These are phyloP conservation scores for Coemansia sp. DNA, from an alignment of 192 early-diverging fungal genomes.

Conservation along the genomic window DNA sequence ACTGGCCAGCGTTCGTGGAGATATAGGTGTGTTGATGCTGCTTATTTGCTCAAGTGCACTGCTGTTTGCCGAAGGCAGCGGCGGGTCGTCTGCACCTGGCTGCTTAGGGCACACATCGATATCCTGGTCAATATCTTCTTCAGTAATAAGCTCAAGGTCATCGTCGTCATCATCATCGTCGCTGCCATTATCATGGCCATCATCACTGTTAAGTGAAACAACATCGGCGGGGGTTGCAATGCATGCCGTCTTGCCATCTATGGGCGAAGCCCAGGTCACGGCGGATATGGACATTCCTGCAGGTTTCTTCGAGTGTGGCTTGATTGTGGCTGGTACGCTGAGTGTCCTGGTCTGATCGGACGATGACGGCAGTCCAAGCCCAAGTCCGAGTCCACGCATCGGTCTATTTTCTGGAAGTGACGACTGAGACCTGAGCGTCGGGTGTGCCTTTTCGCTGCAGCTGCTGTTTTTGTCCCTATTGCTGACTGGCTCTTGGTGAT, in stretches of 20 bases:
- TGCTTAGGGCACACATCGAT: background rate
- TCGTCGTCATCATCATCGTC: background rate
- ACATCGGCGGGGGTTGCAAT: background rate
- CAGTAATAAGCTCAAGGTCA: background rate
- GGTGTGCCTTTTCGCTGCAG: background rate
- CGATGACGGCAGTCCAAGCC: background rate
- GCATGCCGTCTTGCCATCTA: conserved; percentile 5
- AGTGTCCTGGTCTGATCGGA: background rate
- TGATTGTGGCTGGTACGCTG: conserved; percentile 6
- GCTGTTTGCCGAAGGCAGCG: conserved; percentile 6
- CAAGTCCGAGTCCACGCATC: background rate
- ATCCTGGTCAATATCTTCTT: background rate
- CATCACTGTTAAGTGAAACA: too few relatives aligned
- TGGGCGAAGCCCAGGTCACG: conserved; percentile 26
- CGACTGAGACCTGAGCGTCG: background rate
- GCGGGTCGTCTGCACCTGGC: background rate
- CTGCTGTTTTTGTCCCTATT: background rate
- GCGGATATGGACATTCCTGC: conserved; percentile 11
- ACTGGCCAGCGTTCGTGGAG: conserved; percentile 36
- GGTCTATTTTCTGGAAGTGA: background rate
- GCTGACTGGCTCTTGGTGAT: background rate
- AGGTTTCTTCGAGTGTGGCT: conserved; percentile 4
- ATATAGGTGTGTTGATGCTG: conserved; percentile 18
- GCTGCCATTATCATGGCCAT: background rate
- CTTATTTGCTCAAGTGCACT: conserved; percentile 22